phyloP scores from a whole-genome alignment of 441 rosid genomes.

The Omphalea diandra region DNA sequence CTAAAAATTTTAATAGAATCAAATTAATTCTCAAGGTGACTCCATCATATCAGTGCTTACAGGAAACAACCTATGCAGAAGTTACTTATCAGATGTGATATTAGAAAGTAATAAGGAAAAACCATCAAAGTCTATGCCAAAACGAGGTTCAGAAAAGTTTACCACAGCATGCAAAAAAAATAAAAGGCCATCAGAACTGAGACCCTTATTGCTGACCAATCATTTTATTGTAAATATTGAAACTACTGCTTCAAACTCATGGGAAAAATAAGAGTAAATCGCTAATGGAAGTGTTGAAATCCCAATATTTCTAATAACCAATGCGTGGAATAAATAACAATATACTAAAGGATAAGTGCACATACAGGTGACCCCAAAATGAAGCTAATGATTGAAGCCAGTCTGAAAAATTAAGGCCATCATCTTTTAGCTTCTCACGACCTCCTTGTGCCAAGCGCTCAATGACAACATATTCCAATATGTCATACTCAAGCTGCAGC shows the following conservation, averaged over 20 bases:
- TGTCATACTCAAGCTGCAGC: constrained; percentile 98
- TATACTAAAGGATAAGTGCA: constrained; percentile 30
- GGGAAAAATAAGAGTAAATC: not conserved
- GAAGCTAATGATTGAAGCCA: constrained; percentile 99
- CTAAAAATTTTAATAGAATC: constrained; percentile 29
- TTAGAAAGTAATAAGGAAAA: constrained; percentile 3
- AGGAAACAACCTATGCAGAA: constrained; percentile 1
- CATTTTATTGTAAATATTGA: not conserved
- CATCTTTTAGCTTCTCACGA: constrained; percentile 98
- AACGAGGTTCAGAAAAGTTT: not conserved
- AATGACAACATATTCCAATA: constrained; percentile 97
- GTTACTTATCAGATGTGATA: not conserved
- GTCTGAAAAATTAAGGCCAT: constrained; percentile 97
- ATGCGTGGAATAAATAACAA: not conserved
- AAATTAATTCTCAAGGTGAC: constrained; percentile 12
- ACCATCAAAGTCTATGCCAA: not conserved
- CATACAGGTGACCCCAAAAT: constrained; percentile 99
- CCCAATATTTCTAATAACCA: not conserved
- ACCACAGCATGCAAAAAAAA: not conserved
- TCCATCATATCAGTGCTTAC: constrained; percentile 5
- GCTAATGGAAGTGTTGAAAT: not conserved
- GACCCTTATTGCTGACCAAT: not conserved
- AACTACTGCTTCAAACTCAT: not conserved
- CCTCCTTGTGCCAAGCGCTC: constrained; percentile 97
- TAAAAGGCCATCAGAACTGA: not conserved